Evolutionary conservation across 169 alveolate species (phyloP).

Genomic region (Pseudocohnilembus persalinus): DNA sequence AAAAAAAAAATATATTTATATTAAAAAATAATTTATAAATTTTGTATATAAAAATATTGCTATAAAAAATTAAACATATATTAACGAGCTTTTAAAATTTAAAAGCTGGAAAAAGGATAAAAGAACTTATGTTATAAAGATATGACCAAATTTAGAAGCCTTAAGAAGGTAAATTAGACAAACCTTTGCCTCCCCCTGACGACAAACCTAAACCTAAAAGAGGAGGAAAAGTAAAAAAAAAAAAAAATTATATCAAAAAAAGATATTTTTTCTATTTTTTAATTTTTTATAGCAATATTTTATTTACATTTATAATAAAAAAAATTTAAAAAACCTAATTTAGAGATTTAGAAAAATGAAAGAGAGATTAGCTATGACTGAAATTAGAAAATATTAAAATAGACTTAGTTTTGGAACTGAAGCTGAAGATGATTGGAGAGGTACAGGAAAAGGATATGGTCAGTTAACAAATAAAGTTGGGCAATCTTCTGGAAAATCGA

Average conservation of each 20-base stretch:
- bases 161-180: constrained; percentile 58
- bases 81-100: too few species aligned
- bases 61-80: too few species aligned
- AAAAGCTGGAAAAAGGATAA: constrained; percentile 69
- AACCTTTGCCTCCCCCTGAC: constrained; percentile 80
- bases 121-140: constrained; percentile 61
- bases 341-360: constrained; percentile 24
- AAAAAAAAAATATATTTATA: too few species aligned
- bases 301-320: too few species aligned
- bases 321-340: constrained; percentile 41
- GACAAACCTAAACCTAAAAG: constrained; percentile 71
- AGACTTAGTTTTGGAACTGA: constrained; percentile 62
- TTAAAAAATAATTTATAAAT: too few species aligned
- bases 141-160: constrained; percentile 69
- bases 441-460: constrained; percentile 75
- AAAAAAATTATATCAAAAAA: too few species aligned
- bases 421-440: constrained; percentile 72
- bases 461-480: constrained; percentile 44
- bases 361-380: constrained; percentile 58
- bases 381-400: constrained; percentile 54
- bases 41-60: too few species aligned
- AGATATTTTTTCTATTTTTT: background rate
- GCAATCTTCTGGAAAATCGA: constrained; percentile 42
- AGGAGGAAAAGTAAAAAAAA: constrained; percentile 61
- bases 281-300: too few species aligned